Evolutionary conservation across 768 basidiomycete species (phyloP), one percentile per base, ranked within the genome.

Genomic region (Xerocomellus dryophilus): DNA sequence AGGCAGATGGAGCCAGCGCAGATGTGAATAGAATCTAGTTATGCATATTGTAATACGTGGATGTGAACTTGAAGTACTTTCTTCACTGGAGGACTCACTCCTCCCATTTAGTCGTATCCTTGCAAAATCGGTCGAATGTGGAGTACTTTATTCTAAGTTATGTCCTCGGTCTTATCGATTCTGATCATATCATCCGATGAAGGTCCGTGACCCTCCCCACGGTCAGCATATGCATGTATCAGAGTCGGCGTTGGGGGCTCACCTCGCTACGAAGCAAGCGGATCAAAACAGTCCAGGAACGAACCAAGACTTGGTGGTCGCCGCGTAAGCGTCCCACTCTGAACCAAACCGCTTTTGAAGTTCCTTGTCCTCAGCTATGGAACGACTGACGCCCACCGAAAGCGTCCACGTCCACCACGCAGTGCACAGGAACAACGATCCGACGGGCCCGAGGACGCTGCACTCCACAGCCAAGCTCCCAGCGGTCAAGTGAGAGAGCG

Each of bases 321-420:
- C 64, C 17, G 77, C 79, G 57, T 80, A 81, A 15, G 60, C 61
- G 3, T 80, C 76, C 80, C 81, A 82, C 58, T 80, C 73, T 11
- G 69, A 60, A 29, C 71, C 71, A 43, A 81, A 81, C 38, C 74
- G 43, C 57, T 75, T 74, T 44, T 65, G 66, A 68, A 82, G 78
- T 61, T 80, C 75, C 44, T 62, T 67, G 54, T 82, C 81, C 67
- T 82, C 81, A 5, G 80, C 79, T 38, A 72, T 64, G 1, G 77
- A 79, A 48, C 80, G 68, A 58, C 76, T 80, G n/a, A 76, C 57
- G 11, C 75, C 76, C 0, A 80, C 79, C 4, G 75, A 73, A 23
- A 77, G 63, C 8, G 79, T 72, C 78, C 79, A 81, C 11, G 68
- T 43, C 79, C 79, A 81, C 80, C 80, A 81, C 2, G 63, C 55